A percentile compares a stretch with the other conserved stretches of the same genome.
Conservation (phyloP, 1,284 basidiomycete genomes). For the Tilletiaria anomala region DNA sequence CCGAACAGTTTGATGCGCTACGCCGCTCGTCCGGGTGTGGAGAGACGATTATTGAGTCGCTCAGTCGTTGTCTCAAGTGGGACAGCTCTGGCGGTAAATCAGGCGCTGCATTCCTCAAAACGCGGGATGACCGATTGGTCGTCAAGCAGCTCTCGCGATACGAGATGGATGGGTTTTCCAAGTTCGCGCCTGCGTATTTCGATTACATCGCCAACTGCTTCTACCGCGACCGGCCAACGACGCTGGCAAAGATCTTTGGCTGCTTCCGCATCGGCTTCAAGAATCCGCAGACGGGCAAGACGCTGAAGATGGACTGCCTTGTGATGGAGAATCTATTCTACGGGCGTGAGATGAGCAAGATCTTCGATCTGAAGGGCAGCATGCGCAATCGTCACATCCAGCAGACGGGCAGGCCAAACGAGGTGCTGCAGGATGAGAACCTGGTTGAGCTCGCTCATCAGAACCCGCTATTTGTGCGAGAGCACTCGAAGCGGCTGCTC, state of each 20-base stretch:
- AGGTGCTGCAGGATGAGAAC: slow-evolving; percentile 79
- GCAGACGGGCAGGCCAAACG: slow-evolving; percentile 75
- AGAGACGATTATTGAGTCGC: slow-evolving; percentile 77
- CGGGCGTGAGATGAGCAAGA: slow-evolving; percentile 66
- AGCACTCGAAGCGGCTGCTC: slow-evolving; percentile 84
- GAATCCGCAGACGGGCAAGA: slow-evolving; percentile 61
- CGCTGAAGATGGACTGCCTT: slow-evolving; percentile 81
- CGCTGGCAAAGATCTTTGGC: slow-evolving; percentile 92
- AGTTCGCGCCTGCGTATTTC: slow-evolving; percentile 93
- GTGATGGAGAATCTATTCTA: slow-evolving; percentile 97
- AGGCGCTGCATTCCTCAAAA: slow-evolving; percentile 85
- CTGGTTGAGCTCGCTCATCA: slow-evolving; percentile 52
- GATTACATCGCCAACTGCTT: slow-evolving; percentile 65
- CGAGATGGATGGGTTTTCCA: slow-evolving; percentile 88
- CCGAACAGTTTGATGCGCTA: slow-evolving; percentile 91
- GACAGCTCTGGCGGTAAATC: slow-evolving; percentile 91
- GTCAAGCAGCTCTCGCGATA: slow-evolving; percentile 86
- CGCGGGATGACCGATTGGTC: slow-evolving; percentile 85
- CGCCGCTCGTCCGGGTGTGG: slow-evolving; percentile 84
- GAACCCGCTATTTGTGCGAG: slow-evolving; percentile 78
- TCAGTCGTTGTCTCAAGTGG: slow-evolving; percentile 91
- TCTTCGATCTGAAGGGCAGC: slow-evolving; percentile 37
- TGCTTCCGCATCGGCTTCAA: slow-evolving; percentile 90
- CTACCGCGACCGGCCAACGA: slow-evolving; percentile 60
- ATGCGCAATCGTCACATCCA: slow-evolving; percentile 51